These are phyloP conservation scores for Marasmius fiardii DNA, from an alignment of 1,284 basidiomycete species.

Conservation along the genomic window DNA sequence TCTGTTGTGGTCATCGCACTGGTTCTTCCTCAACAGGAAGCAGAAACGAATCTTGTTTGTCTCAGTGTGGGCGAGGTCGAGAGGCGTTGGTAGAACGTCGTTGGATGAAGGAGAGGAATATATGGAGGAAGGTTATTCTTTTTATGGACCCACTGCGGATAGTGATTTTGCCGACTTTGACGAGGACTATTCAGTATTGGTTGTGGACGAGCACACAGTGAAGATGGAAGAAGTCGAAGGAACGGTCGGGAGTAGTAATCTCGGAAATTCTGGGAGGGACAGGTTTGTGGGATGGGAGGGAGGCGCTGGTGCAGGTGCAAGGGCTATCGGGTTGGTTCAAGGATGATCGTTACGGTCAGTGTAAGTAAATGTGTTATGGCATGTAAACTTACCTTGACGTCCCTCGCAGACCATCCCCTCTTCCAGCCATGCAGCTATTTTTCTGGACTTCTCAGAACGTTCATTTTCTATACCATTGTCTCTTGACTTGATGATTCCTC, in stretches of 20 bases:
- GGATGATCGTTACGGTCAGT: background rate
- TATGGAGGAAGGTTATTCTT: background rate
- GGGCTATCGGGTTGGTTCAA: conserved; percentile 56
- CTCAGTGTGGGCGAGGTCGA: conserved; percentile 88
- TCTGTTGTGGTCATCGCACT: conserved; percentile 94
- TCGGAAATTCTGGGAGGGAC: conserved; percentile 31
- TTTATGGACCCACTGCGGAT: background rate
- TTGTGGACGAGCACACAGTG: conserved; percentile 8
- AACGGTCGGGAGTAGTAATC: conserved; percentile 9
- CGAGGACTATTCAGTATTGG: conserved; percentile 30
- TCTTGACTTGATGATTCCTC: background rate
- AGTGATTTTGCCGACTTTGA: conserved; percentile 15
- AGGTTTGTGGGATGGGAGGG: conserved; percentile 78
- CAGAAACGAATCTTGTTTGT: conserved; percentile 92
- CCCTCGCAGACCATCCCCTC: background rate
- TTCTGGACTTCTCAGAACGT: background rate
- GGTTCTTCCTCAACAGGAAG: conserved; percentile 96
- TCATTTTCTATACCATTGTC: background rate
- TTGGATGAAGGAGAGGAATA: conserved; percentile 39
- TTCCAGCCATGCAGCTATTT: background rate
- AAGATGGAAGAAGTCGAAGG: conserved; percentile 22
- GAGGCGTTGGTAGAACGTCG: conserved; percentile 52
- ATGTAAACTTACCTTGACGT: background rate
- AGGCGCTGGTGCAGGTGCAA: conserved; percentile 67
- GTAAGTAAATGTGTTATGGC: background rate